Evolutionary conservation across 139 green algal species (phyloP).

Genomic region (Picochlorum sp.): DNA sequence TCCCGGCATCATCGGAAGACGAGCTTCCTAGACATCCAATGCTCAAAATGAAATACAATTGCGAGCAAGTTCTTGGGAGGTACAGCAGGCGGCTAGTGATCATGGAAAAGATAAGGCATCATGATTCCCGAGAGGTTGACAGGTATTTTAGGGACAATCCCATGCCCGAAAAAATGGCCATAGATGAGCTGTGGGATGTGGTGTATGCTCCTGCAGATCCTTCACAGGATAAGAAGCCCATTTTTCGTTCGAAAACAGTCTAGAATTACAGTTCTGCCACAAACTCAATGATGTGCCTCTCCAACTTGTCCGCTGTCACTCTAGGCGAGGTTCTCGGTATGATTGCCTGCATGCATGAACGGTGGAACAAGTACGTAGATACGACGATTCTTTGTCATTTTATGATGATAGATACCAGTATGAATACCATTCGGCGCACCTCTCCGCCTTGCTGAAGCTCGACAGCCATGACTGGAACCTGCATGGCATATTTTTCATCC

Average conservation of each 20-base stretch:
- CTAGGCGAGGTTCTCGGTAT: constrained; percentile 19
- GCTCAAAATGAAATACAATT: constrained; percentile 42
- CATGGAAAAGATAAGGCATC: constrained; percentile 61
- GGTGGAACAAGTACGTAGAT: background rate
- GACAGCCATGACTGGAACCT: constrained; percentile 40
- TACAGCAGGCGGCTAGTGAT: constrained; percentile 83
- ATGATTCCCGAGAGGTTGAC: constrained; percentile 13
- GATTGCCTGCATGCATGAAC: background rate
- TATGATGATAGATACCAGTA: background rate
- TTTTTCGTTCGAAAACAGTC: constrained; percentile 3
- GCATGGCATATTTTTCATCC: constrained; percentile 22
- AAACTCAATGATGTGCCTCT: constrained; percentile 28
- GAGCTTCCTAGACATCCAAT: constrained; percentile 64
- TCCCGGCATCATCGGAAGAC: constrained; percentile 43
- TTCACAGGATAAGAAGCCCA: background rate
- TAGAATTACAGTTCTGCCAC: background rate
- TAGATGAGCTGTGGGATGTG: constrained; percentile 5
- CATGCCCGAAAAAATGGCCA: background rate
- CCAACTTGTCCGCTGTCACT: constrained; percentile 25
- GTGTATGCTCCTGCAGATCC: constrained; percentile 3
- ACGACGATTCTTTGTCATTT: background rate
- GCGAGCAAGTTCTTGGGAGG: constrained; percentile 73
- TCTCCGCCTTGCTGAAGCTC: constrained; percentile 5
- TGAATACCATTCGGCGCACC: constrained; percentile 2
- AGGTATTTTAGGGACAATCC: constrained; percentile 8